phyloP scores from a whole-genome alignment of 1,139 yeast genomes.

The Geotrichum klebahnii region DNA sequence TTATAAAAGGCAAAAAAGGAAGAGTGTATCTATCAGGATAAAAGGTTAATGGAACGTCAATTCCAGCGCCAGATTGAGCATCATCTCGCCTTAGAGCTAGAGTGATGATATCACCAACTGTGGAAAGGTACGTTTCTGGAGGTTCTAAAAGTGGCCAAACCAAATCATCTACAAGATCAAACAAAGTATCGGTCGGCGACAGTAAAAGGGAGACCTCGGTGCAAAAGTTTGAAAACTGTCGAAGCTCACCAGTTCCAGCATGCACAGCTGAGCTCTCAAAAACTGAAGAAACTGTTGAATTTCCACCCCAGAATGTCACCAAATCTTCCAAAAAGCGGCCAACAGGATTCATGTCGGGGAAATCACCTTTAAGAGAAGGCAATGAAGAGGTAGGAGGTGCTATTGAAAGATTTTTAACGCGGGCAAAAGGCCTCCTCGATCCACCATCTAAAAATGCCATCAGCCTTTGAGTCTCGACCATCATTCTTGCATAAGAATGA shows the following conservation, averaged over 20 bases:
- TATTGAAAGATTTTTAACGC: slow-evolving; percentile 38
- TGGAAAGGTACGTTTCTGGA: slow-evolving; percentile 33
- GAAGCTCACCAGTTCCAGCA: slow-evolving; percentile 24
- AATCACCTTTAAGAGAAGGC: slow-evolving; percentile 24
- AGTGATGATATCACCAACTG: slow-evolving; percentile 42
- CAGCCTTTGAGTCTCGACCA: slow-evolving; percentile 44
- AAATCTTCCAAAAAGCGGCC: slow-evolving; percentile 25
- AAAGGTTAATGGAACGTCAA: slow-evolving; percentile 39
- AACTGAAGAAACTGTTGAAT: slow-evolving; percentile 3
- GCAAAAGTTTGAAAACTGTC: slow-evolving; percentile 26
- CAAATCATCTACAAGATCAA: slow-evolving; percentile 32
- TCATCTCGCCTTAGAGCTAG: slow-evolving; percentile 41
- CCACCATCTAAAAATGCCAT: slow-evolving; percentile 45
- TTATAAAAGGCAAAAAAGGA: slow-evolving; percentile 31
- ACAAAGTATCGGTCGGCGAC: slow-evolving; percentile 28
- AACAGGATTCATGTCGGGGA: slow-evolving; percentile 27
- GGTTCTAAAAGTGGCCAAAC: slow-evolving; percentile 27
- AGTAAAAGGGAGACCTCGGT: slow-evolving; percentile 29
- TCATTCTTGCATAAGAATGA: slow-evolving; percentile 27
- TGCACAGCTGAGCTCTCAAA: slow-evolving; percentile 26
- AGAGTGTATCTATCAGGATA: slow-evolving; percentile 47
- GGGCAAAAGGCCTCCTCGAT: slow-evolving; percentile 43
- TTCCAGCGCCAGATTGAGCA: slow-evolving; percentile 37
- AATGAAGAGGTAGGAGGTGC: slow-evolving; percentile 33
- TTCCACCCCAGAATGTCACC: slow-evolving; percentile 3